Conservation (phyloP, 495 filamentous ascomycete species). For the Aspergillus wentii region DNA sequence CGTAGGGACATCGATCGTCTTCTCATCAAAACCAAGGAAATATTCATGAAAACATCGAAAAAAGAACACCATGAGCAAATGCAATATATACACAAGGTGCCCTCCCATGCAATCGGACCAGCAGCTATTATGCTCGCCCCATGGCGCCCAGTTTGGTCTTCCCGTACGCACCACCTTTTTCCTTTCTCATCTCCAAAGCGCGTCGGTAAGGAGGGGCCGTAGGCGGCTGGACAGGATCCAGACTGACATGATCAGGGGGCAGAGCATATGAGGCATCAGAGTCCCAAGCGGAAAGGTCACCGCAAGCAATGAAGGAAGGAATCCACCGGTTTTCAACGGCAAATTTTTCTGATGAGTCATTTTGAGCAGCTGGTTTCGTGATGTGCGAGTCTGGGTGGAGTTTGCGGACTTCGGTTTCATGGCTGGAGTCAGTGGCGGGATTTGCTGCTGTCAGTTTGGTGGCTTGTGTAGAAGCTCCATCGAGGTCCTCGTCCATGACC, state of each 20-base stretch:
- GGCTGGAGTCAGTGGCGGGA: conserved; percentile 5
- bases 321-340: conserved; percentile 64
- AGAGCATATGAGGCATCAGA: conserved; percentile 90
- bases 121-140: conserved; percentile 18
- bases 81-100: no score
- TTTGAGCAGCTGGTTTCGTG: conserved; percentile 19
- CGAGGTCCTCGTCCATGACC: conserved; percentile 46
- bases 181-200: conserved; percentile 78
- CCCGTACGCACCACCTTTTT: conserved; percentile 73
- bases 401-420: conserved; percentile 18
- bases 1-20: no score
- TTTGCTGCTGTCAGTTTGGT: conserved; percentile 1
- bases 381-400: conserved; percentile 23
- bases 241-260: conserved; percentile 67
- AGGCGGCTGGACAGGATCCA: conserved; percentile 93
- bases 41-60: conserved; percentile 1
- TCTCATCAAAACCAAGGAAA: not conserved
- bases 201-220: conserved; percentile 92
- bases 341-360: conserved; percentile 24
- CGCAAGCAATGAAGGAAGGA: conserved; percentile 90
- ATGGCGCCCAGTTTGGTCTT: conserved; percentile 55
- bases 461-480: conserved; percentile 27
- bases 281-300: conserved; percentile 90
- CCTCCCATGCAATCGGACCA: no score
- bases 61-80: conserved; percentile 7